A percentile compares a stretch with the other conserved stretches of the same genome.
phyloP scores from a whole-genome alignment of 495 filamentous ascomycete species.

The Penicillium samsonianum region DNA sequence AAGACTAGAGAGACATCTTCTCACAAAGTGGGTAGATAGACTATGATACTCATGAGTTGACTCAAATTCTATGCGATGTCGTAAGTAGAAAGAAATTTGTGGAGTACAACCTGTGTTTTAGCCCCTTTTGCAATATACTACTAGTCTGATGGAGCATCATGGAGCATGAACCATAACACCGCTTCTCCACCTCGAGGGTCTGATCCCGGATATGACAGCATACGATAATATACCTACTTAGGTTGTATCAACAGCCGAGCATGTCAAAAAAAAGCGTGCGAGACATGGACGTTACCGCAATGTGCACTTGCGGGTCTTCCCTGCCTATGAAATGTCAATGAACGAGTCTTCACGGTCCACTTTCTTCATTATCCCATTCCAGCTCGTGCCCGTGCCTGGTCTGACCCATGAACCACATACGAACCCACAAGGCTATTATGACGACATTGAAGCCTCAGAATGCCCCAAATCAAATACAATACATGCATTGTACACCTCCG shows the following conservation, averaged over 20 bases:
- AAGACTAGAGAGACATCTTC: background rate
- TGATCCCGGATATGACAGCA: conserved; percentile 11
- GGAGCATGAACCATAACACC: conserved; percentile 4
- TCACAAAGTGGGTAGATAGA: background rate
- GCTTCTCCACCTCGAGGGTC: background rate
- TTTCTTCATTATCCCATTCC: background rate
- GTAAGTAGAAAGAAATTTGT: conserved; percentile 10
- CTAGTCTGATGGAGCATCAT: conserved; percentile 5
- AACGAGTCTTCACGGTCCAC: background rate
- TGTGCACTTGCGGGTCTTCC: background rate
- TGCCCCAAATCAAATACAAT: background rate
- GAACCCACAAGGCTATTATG: background rate
- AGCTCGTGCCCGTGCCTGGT: background rate
- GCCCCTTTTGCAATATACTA: background rate
- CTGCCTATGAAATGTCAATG: background rate
- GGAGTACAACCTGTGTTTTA: background rate
- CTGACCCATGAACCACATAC: background rate
- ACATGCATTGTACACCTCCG: background rate
- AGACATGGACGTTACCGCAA: background rate
- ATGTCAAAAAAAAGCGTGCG: background rate
- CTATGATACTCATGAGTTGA: conserved; percentile 4
- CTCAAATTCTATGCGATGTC: conserved; percentile 9
- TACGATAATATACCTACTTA: background rate
- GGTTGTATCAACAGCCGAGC: background rate
- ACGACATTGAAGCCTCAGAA: background rate